Conservation (phyloP, 2,329 filamentous ascomycete species). For the Tolypocladium inflatum region DNA sequence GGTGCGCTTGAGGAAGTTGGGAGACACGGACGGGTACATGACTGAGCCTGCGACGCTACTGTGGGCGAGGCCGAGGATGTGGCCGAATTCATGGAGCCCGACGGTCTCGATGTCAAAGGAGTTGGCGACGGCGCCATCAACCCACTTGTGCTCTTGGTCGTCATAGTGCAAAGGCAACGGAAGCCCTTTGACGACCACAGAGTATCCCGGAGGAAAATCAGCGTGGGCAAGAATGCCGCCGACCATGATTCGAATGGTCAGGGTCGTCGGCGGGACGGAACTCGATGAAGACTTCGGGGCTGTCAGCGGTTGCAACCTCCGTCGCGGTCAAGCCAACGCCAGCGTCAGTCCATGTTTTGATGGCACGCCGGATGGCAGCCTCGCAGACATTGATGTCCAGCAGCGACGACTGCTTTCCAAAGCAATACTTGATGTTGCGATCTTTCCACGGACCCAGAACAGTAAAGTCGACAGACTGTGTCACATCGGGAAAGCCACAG, state of each 20-base stretch:
- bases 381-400: not conserved
- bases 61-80: not conserved
- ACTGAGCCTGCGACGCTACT: not conserved
- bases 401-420: not conserved
- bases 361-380: not conserved
- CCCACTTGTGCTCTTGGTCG: not conserved
- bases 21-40: not conserved
- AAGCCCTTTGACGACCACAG: not conserved
- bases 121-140: not conserved
- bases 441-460: conserved; percentile 1
- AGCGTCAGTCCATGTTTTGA: not conserved
- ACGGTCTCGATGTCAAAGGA: not conserved
- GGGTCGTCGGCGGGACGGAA: not conserved
- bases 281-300: not conserved
- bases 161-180: too few relatives aligned
- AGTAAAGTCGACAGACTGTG: conserved; percentile 1
- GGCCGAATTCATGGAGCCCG: not conserved
- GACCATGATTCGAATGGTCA: conserved; percentile 3
- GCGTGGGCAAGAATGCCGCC: not conserved
- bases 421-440: conserved; percentile 1
- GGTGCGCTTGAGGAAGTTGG: not conserved
- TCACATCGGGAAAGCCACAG: not conserved
- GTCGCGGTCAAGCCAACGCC: not conserved
- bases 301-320: not conserved
- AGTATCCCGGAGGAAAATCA: conserved; percentile 1